Conservation (phyloP, 2,329 filamentous ascomycete species). For the Uncinocarpus reesii region DNA sequence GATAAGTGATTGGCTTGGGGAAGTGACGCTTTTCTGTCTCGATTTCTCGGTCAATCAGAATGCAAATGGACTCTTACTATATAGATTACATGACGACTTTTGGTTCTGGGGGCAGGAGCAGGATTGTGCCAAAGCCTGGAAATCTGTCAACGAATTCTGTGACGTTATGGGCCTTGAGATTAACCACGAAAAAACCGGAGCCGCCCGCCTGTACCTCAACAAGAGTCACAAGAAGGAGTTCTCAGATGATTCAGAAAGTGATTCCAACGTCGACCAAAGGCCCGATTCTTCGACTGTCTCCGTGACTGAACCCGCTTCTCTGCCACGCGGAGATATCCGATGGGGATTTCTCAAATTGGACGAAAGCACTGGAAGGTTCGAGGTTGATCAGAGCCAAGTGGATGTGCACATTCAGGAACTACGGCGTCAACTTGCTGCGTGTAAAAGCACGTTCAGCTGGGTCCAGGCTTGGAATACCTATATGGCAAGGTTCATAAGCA, state of each 20-base stretch:
- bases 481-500: conserved; percentile 46
- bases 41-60: conserved; percentile 54
- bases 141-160: conserved; percentile 46
- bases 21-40: conserved; percentile 53
- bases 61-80: conserved; percentile 46
- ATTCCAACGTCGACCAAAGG: conserved; percentile 8
- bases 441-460: conserved; percentile 48
- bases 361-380: conserved; percentile 43
- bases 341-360: conserved; percentile 54
- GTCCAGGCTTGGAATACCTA: conserved; percentile 53
- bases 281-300: conserved; percentile 7
- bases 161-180: conserved; percentile 48
- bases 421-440: conserved; percentile 46
- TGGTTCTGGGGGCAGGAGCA: conserved; percentile 55
- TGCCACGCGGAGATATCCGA: conserved; percentile 46
- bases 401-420: conserved; percentile 52
- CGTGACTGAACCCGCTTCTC: conserved; percentile 16
- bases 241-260: conserved; percentile 4
- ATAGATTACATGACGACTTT: conserved; percentile 55
- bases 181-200: conserved; percentile 50
- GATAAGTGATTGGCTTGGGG: conserved; percentile 51
- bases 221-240: conserved; percentile 12
- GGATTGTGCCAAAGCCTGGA: conserved; percentile 50
- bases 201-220: conserved; percentile 33
- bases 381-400: conserved; percentile 51